Conservation (phyloP, 2,329 filamentous ascomycete genomes). For the Lachnellula subtilissima region DNA sequence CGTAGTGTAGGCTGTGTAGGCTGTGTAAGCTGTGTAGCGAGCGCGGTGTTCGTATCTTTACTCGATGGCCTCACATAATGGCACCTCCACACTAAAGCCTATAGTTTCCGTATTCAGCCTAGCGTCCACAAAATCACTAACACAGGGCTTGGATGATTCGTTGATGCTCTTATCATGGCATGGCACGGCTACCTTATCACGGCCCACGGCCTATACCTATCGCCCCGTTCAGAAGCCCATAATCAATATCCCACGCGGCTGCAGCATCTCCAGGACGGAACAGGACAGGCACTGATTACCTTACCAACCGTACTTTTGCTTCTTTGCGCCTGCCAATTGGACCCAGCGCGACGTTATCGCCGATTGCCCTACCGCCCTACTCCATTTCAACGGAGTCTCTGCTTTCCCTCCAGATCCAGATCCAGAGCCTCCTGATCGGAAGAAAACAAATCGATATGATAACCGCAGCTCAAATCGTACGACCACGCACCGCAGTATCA, state of each 20-base stretch:
- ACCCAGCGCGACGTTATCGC: no score
- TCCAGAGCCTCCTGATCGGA: background rate
- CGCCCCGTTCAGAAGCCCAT: constrained; percentile 2
- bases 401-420: no score
- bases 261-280: background rate
- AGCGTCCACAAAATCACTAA: background rate
- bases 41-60: background rate
- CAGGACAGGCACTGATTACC: background rate
- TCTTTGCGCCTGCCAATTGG: background rate
- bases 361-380: no score
- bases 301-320: background rate
- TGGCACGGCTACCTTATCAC: constrained; percentile 10
- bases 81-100: background rate
- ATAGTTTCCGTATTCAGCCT: background rate
- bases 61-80: constrained; percentile 17
- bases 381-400: no score
- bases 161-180: constrained; percentile 20
- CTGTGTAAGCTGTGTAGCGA: no score
- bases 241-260: constrained; percentile 4
- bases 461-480: no score
- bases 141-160: constrained; percentile 8
- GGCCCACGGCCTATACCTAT: background rate
- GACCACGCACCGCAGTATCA: no score
- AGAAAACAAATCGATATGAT: no score
- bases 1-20: no score